Evolutionary conservation across 163 green algal species (phyloP).

Genomic region (Scenedesmus sp.): DNA sequence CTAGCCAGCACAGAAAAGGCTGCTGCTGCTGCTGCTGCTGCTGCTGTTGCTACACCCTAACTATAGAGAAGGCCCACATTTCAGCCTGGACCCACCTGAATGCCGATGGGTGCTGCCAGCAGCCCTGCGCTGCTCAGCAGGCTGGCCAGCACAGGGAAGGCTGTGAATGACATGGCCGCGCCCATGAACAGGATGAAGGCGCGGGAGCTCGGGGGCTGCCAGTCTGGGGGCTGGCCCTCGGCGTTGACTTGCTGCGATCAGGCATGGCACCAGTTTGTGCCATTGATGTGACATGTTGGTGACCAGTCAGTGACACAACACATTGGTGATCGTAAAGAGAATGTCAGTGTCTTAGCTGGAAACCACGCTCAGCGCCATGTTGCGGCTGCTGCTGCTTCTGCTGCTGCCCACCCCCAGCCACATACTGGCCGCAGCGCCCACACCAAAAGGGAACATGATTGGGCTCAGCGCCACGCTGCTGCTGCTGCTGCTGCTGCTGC

Average conservation of each 20-base stretch:
- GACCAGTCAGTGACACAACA: not conserved
- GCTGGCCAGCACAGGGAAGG: conserved; percentile 44
- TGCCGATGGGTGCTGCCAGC: conserved; percentile 28
- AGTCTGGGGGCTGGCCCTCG: conserved; percentile 13
- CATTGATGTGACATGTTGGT: not conserved
- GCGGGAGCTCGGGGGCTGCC: conserved; percentile 20
- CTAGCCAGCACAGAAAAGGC: not conserved
- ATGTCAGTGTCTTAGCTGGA: not conserved
- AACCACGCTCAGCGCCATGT: conserved; percentile 14
- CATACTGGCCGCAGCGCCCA: conserved; percentile 13
- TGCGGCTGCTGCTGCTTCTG: not conserved
- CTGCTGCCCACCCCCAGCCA: conserved; percentile 36
- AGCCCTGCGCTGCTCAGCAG: conserved; percentile 32
- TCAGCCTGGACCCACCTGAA: not conserved
- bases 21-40: no score
- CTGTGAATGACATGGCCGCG: conserved; percentile 47
- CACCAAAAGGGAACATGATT: conserved; percentile 41
- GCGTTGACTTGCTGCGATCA: conserved; percentile 22
- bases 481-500: not conserved
- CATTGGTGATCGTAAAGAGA: no score
- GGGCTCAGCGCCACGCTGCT: conserved; percentile 15
- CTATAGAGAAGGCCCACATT: not conserved
- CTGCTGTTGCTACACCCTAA: no score
- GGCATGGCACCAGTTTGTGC: no score
- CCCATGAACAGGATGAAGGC: conserved; percentile 46